These are phyloP conservation scores for Hydrangea macrophylla DNA, from an alignment of 148 eudicot species.

Conservation along the genomic window DNA sequence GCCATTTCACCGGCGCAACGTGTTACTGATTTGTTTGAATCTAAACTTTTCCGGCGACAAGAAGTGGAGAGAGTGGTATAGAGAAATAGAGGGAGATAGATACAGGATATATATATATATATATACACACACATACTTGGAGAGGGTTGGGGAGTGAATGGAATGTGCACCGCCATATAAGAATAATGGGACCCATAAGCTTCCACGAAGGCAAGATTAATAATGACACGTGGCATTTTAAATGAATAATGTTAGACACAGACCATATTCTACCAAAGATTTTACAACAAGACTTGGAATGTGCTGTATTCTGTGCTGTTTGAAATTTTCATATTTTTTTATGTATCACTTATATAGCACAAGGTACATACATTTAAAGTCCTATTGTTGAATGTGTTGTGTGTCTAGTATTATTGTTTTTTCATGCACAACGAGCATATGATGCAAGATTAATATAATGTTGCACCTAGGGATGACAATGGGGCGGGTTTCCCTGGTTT, in stretches of 20 bases:
- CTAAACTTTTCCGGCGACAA: conserved; percentile 1
- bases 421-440: too few relatives aligned
- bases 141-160: background rate
- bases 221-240: background rate
- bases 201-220: background rate
- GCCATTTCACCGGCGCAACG: conserved; percentile 1
- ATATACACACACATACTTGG: too few relatives aligned
- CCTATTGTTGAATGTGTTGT: too few relatives aligned
- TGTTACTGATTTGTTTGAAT: background rate
- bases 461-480: too few relatives aligned
- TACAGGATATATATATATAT: background rate
- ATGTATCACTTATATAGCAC: background rate
- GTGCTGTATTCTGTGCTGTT: too few relatives aligned
- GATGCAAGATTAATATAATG: too few relatives aligned
- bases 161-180: background rate
- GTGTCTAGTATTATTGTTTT: too few relatives aligned
- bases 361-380: too few relatives aligned
- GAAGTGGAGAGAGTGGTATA: background rate
- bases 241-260: background rate
- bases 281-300: background rate
- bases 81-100: background rate
- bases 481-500: too few relatives aligned
- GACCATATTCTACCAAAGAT: background rate
- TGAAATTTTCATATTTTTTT: too few relatives aligned
- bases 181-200: background rate